Evolutionary conservation across 83 land plant species (phyloP).

Genomic region (Picea engelmannii): DNA sequence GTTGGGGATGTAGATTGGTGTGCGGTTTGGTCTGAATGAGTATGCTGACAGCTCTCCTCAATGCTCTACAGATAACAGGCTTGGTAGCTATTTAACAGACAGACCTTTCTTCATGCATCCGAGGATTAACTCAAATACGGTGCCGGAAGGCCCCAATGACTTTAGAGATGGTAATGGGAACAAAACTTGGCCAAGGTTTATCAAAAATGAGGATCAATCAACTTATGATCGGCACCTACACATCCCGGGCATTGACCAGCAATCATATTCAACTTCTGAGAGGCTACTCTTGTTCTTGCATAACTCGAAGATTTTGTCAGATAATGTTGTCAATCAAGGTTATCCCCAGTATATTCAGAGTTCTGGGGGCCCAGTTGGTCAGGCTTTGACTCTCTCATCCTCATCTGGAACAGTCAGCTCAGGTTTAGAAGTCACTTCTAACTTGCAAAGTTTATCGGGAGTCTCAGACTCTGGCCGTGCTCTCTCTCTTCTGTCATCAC

Average conservation of each 20-base stretch:
- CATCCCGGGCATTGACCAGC: conserved; percentile 3
- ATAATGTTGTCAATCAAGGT: not conserved
- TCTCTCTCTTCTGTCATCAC: conserved; percentile 84
- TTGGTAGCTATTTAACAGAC: conserved; percentile 6
- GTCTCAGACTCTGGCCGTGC: conserved; percentile 54
- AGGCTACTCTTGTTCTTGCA: conserved; percentile 7
- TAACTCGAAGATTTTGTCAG: not conserved
- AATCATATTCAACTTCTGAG: not conserved
- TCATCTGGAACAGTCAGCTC: conserved; percentile 26
- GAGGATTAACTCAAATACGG: not conserved
- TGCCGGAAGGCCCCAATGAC: conserved; percentile 4
- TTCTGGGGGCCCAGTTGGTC: not conserved
- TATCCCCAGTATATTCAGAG: not conserved
- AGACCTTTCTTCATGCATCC: conserved; percentile 1
- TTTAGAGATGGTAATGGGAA: conserved; percentile 7
- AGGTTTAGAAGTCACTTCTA: conserved; percentile 24
- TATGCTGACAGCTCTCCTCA: not conserved
- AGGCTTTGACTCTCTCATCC: conserved; percentile 21
- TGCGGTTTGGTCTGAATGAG: not conserved
- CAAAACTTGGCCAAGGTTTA: conserved; percentile 7
- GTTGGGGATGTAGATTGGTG: not conserved
- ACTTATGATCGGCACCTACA: conserved; percentile 1
- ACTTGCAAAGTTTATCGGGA: conserved; percentile 28
- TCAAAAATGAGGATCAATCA: conserved; percentile 10
- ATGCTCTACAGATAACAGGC: conserved; percentile 14